Percentiles rank a stretch among this genome's conserved stretches.
phyloP scores from a whole-genome alignment of 1,139 yeast species.

The Blastobotrys ciferrii region DNA sequence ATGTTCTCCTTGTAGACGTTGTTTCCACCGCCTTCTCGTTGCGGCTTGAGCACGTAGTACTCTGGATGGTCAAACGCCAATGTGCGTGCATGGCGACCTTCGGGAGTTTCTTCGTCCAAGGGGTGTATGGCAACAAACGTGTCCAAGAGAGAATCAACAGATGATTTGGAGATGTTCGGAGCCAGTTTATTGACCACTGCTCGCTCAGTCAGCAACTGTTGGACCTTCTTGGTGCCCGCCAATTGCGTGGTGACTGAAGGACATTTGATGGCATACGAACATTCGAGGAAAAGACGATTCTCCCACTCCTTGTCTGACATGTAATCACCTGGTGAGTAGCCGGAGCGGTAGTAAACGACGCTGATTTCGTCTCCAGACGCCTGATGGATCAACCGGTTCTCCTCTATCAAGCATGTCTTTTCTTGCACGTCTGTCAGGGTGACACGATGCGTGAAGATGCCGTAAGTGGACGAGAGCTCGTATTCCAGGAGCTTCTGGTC shows the following conservation, averaged over 20 bases:
- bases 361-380: conserved; percentile 69
- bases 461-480: conserved; percentile 54
- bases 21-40: conserved; percentile 95
- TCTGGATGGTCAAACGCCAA: conserved; percentile 68
- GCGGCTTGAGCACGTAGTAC: conserved; percentile 85
- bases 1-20: conserved; percentile 84
- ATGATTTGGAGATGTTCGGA: conserved; percentile 41
- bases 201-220: conserved; percentile 73
- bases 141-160: conserved; percentile 40
- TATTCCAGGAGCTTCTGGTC: conserved; percentile 88
- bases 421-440: conserved; percentile 60
- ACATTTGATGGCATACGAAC: conserved; percentile 79
- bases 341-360: conserved; percentile 86
- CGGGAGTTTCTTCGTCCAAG: conserved; percentile 59
- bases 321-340: conserved; percentile 80
- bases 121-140: conserved; percentile 90
- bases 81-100: conserved; percentile 62
- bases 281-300: conserved; percentile 68
- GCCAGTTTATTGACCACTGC: conserved; percentile 49
- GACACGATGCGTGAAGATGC: conserved; percentile 60
- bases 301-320: conserved; percentile 65
- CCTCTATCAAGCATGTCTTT: conserved; percentile 37
- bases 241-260: conserved; percentile 87
- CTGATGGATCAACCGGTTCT: conserved; percentile 44
- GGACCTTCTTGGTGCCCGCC: conserved; percentile 89